These are phyloP conservation scores for Quercus alba DNA, from an alignment of 306 rosid genomes.

Conservation along the genomic window DNA sequence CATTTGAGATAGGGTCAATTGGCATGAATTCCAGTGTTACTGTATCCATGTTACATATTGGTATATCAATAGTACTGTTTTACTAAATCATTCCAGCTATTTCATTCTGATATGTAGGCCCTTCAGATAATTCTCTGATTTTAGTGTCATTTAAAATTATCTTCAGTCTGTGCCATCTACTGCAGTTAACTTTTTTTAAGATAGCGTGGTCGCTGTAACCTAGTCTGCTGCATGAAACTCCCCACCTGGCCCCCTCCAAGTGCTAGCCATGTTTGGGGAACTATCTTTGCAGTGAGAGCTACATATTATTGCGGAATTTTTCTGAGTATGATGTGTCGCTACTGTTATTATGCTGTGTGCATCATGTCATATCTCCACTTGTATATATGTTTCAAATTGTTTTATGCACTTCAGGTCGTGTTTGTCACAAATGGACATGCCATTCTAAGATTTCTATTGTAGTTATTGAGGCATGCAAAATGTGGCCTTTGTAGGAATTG, in stretches of 20 bases:
- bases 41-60: conserved; percentile 3
- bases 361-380: neutral
- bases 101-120: neutral
- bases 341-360: neutral
- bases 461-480: conserved; percentile 4
- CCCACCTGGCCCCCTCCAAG: neutral
- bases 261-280: neutral
- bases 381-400: neutral
- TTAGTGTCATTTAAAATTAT: neutral
- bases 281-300: neutral
- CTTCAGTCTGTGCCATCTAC: neutral
- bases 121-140: neutral
- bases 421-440: neutral
- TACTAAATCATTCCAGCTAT: neutral
- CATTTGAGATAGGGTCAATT: too few species aligned
- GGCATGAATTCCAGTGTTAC: neutral
- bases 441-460: neutral
- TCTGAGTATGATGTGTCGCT: neutral
- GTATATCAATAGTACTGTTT: neutral
- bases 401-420: neutral
- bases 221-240: neutral
- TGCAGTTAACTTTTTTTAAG: neutral
- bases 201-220: neutral
- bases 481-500: neutral
- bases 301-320: neutral